These are phyloP conservation scores for Boletus pseudo-olivaceus DNA, from an alignment of 768 basidiomycete species.

Conservation along the genomic window DNA sequence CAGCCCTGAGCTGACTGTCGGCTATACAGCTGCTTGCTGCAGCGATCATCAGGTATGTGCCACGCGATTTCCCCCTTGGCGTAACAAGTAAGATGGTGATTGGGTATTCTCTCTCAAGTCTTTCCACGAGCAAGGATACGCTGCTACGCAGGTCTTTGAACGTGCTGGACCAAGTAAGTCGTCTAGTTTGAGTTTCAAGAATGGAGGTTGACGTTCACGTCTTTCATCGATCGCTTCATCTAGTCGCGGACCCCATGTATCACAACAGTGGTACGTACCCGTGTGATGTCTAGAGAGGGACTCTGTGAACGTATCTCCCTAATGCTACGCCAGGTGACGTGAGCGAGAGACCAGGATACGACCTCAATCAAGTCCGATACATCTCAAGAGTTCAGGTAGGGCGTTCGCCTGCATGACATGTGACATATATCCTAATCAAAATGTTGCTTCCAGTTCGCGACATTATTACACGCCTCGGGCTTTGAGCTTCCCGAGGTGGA, in stretches of 20 bases:
- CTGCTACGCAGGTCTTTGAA: constrained; percentile 86
- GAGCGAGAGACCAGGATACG: constrained; percentile 75
- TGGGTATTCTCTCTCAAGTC: constrained; percentile 40
- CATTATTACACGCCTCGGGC: constrained; percentile 66
- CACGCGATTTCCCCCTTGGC: background rate
- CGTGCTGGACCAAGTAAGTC: constrained; percentile 67
- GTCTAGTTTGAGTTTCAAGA: background rate
- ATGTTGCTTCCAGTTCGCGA: constrained; percentile 51
- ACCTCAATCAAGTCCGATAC: constrained; percentile 74
- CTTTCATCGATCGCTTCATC: background rate
- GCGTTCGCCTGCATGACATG: background rate
- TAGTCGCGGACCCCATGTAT: constrained; percentile 87
- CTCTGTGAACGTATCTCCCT: background rate
- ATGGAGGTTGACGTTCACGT: background rate
- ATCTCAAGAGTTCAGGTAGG: constrained; percentile 87
- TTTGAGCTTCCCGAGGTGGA: constrained; percentile 37
- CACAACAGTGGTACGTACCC: constrained; percentile 65
- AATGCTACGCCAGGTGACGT: constrained; percentile 54
- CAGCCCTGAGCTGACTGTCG: constrained; percentile 73
- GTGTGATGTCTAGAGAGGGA: background rate
- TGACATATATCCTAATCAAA: background rate
- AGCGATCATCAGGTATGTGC: constrained; percentile 77
- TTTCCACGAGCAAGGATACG: constrained; percentile 79
- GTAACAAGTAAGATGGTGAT: background rate
- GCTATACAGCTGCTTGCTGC: constrained; percentile 77